Conservation (phyloP, 139 green algal species). For the Micractinium conductrix region DNA sequence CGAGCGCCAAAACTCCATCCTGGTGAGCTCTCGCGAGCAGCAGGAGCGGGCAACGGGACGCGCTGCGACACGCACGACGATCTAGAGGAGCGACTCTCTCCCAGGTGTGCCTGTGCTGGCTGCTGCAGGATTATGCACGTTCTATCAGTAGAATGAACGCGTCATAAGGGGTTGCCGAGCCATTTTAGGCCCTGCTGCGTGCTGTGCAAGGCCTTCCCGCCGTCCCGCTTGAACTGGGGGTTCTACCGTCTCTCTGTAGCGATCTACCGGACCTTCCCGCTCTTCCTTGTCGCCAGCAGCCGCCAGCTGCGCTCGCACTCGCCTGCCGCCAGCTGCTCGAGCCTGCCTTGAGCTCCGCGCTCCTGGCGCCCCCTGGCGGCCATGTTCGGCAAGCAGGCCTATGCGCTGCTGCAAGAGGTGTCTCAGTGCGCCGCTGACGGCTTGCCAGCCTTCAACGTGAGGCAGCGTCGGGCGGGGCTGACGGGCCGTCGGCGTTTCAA, state of each 20-base stretch:
- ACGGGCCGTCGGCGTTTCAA: neutral
- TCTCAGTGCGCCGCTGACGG: slow-evolving; percentile 33
- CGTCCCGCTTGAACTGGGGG: too few relatives aligned
- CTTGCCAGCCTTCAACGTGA: slow-evolving; percentile 61
- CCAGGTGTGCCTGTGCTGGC: too few relatives aligned
- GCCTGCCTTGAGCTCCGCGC: neutral
- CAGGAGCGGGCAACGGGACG: too few relatives aligned
- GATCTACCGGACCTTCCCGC: too few relatives aligned
- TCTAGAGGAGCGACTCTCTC: too few relatives aligned
- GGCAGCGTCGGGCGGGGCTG: neutral
- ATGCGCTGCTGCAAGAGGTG: slow-evolving; percentile 54
- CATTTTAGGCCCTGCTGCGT: too few relatives aligned
- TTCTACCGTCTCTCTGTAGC: too few relatives aligned
- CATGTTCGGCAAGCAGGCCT: slow-evolving; percentile 55
- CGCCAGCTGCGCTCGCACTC: neutral
- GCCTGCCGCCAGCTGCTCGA: neutral
- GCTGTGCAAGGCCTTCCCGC: too few relatives aligned
- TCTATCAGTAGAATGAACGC: neutral
- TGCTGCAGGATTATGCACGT: neutral
- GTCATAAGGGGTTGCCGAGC: neutral
- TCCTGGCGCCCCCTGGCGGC: too few relatives aligned
- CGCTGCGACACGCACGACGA: too few relatives aligned
- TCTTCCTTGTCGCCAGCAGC: neutral
- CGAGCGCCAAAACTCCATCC: slow-evolving; percentile 32
- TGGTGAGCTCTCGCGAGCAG: too few relatives aligned